Evolutionary conservation across 2,329 filamentous ascomycete genomes (phyloP).

Genomic region (Fusarium agapanthi): DNA sequence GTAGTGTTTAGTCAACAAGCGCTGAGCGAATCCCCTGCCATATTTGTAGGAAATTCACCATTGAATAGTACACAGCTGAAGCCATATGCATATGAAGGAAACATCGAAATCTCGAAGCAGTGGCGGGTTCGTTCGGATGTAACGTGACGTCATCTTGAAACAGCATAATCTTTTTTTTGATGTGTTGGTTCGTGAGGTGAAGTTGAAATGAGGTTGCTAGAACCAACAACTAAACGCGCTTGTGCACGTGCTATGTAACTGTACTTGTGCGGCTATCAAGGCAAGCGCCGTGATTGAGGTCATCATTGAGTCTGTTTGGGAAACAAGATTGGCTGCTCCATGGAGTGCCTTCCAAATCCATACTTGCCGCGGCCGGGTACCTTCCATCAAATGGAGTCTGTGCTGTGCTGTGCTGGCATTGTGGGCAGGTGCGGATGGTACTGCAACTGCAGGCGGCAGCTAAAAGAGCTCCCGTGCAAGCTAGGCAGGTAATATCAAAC

Average conservation of each 20-base stretch:
- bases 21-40: background rate
- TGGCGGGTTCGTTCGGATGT: background rate
- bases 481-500: background rate
- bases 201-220: slow-evolving; percentile 19
- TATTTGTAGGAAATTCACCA: background rate
- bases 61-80: background rate
- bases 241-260: slow-evolving; percentile 23
- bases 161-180: background rate
- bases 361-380: slow-evolving; percentile 36
- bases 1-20: background rate
- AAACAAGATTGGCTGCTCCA: slow-evolving; percentile 1
- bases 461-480: slow-evolving; percentile 5
- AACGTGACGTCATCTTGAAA: background rate
- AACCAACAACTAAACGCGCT: slow-evolving; percentile 19
- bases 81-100: background rate
- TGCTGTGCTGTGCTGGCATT: background rate
- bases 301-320: background rate
- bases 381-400: background rate
- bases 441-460: slow-evolving; percentile 1
- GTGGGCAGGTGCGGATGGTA: background rate
- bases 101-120: background rate
- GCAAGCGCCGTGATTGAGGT: slow-evolving; percentile 28
- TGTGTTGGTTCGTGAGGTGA: slow-evolving; percentile 6
- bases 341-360: slow-evolving; percentile 28
- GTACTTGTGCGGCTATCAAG: background rate